These are phyloP conservation scores for Fagopyrum homotropicum DNA, from an alignment of 148 eudicot genomes.

Conservation along the genomic window DNA sequence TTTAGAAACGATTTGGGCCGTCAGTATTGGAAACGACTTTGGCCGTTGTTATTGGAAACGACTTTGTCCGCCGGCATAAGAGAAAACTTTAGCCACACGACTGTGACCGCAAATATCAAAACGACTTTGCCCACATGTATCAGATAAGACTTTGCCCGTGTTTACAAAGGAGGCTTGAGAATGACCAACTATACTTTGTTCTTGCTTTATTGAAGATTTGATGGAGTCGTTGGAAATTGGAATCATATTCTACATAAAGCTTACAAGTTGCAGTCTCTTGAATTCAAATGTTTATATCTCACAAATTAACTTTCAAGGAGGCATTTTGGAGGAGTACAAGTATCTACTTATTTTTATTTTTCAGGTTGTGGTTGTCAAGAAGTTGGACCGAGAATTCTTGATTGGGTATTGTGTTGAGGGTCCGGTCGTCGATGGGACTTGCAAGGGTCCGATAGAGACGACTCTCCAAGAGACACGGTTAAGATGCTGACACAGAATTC, in stretches of 20 bases:
- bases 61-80: too few species aligned
- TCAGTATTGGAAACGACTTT: too few species aligned
- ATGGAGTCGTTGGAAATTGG: neutral
- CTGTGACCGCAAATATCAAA: too few species aligned
- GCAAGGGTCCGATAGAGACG: constrained; percentile 70
- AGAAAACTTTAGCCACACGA: too few species aligned
- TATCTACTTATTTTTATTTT: neutral
- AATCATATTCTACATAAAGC: neutral
- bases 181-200: constrained; percentile 47
- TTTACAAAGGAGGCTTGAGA: constrained; percentile 64
- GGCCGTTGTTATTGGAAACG: too few species aligned
- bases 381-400: constrained; percentile 84
- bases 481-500: constrained; percentile 50
- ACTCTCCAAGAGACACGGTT: constrained; percentile 62
- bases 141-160: constrained; percentile 92
- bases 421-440: constrained; percentile 63
- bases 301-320: too few species aligned
- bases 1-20: too few species aligned
- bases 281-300: too few species aligned
- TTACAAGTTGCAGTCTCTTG: too few species aligned
- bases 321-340: neutral
- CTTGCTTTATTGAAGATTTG: neutral
- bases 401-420: constrained; percentile 81
- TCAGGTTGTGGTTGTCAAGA: constrained; percentile 82
- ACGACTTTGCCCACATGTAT: too few species aligned